Evolutionary conservation across 495 filamentous ascomycete species (phyloP), one percentile per base, ranked within the genome.

Genomic region (Parathielavia appendiculata): DNA sequence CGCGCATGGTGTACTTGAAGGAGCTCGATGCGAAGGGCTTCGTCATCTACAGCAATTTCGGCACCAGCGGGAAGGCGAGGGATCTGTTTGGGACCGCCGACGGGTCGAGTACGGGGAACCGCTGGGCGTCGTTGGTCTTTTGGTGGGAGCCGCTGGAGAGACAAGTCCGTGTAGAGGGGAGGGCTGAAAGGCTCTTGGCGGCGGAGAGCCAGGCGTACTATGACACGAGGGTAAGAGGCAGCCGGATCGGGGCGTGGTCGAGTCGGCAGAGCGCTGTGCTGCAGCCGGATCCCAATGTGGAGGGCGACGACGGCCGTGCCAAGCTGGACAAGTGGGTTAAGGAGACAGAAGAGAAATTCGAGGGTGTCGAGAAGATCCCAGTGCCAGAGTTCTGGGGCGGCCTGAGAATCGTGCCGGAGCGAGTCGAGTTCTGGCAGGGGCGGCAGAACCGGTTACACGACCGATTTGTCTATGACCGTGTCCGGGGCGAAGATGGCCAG

Each of bases 341-440:
- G 68, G 87, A 90, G 60, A 80, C 85, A 46, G 86, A 91, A 76
- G 74, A 72, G 65, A 79, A 73, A 64, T 97, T 95, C 73, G 83
- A 86, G 39, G 86, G 82, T 12, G 46, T 77, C 60, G 86, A 96
- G 56, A 69, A 87, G 40, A 95, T 98, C 54, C 91, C 91, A 2
- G 83, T 96, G 48, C 93, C 93, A 30, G 85, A 86, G 20, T 97
- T 95, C 72, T 98, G 93, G 93, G 93, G 93, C 9, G 93, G 93
- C 1, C 71, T 93, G 71, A 84, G 92, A 63, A 78, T 98, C 54
- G 79, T 91, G 56, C 93, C 93, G 1, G 88, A 90, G 71, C 81
- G 83, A 54, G 80, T 97, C 40, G 92, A 96, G 78, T 97, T 97
- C 72, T 96, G 91, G 92, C 89, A 95, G 75, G 93, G 93, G 40